Percentiles rank a stretch among this genome's conserved stretches.
These are phyloP conservation scores for Leccinum barrowsii DNA, from an alignment of 768 basidiomycete genomes.

Conservation along the genomic window DNA sequence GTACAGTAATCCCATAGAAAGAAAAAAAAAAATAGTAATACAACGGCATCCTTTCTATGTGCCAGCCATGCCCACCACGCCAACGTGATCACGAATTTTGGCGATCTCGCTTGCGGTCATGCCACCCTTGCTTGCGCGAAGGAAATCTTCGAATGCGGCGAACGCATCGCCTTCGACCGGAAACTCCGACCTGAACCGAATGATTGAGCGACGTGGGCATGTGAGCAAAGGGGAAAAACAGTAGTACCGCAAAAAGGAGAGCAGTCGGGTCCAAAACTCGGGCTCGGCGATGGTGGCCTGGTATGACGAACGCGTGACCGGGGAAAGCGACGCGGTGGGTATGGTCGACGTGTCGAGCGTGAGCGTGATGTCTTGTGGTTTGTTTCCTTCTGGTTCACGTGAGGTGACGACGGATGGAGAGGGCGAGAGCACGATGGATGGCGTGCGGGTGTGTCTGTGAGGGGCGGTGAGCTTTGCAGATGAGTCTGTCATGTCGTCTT, in stretches of 20 bases:
- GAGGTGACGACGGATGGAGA: constrained; percentile 54
- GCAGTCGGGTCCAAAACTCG: constrained; percentile 73
- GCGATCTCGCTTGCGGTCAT: constrained; percentile 87
- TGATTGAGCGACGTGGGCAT: neutral
- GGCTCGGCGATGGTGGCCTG: constrained; percentile 64
- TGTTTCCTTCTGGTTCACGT: constrained; percentile 37
- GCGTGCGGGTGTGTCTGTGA: constrained; percentile 59
- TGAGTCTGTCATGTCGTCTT: constrained; percentile 20
- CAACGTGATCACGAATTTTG: constrained; percentile 84
- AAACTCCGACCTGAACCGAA: constrained; percentile 53
- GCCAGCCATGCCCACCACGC: constrained; percentile 86
- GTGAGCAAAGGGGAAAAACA: neutral
- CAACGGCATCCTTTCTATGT: constrained; percentile 36
- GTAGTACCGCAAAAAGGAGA: constrained; percentile 56
- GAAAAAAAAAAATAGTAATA: neutral
- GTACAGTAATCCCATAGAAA: constrained; percentile 9
- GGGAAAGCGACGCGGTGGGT: constrained; percentile 44
- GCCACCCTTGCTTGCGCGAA: constrained; percentile 74
- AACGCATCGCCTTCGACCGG: constrained; percentile 59
- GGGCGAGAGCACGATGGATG: constrained; percentile 75
- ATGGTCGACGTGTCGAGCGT: constrained; percentile 58
- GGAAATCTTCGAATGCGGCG: constrained; percentile 81
- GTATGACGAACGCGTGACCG: constrained; percentile 25
- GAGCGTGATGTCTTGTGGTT: constrained; percentile 60
- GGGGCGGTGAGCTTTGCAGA: constrained; percentile 28